These are phyloP conservation scores for Erodium maritimum DNA, from an alignment of 345 rosid species.

Conservation along the genomic window DNA sequence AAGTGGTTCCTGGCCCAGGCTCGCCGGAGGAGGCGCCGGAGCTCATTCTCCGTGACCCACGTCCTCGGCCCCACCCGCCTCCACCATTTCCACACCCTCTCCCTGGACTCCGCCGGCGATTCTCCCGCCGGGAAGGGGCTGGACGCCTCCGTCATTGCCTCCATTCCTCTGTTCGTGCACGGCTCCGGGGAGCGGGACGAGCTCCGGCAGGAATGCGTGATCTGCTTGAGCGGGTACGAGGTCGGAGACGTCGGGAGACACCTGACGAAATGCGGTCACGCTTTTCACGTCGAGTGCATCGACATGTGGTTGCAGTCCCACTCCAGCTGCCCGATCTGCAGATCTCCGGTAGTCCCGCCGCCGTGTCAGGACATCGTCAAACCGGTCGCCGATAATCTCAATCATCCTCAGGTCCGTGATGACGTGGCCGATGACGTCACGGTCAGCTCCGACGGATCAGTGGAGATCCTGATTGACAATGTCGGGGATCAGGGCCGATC, in stretches of 20 bases:
- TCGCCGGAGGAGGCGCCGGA: constrained; percentile 18
- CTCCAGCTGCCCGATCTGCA: not conserved
- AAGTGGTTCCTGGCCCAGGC: constrained; percentile 48
- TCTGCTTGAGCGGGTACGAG: constrained; percentile 57
- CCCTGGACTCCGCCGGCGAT: constrained; percentile 9
- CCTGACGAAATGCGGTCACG: constrained; percentile 54
- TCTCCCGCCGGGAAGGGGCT: constrained; percentile 36
- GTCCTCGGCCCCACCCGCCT: constrained; percentile 9
- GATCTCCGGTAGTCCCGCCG: not conserved
- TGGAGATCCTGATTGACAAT: too few species aligned
- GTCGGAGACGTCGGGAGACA: constrained; percentile 49
- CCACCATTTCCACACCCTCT: constrained; percentile 9
- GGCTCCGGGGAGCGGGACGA: constrained; percentile 12
- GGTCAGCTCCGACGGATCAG: too few species aligned
- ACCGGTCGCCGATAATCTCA: too few species aligned
- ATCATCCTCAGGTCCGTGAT: too few species aligned
- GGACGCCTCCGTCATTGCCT: constrained; percentile 42
- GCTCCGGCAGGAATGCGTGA: constrained; percentile 36
- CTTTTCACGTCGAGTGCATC: constrained; percentile 68
- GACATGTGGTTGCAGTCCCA: constrained; percentile 77
- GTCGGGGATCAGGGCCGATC: too few species aligned
- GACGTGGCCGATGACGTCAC: too few species aligned
- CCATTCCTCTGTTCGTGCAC: constrained; percentile 60
- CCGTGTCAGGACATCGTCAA: not conserved
- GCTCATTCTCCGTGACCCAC: constrained; percentile 2